Base-by-base conservation (phyloP, 768 basidiomycete genomes). In the Sistotremastrum suecicum region DNA sequence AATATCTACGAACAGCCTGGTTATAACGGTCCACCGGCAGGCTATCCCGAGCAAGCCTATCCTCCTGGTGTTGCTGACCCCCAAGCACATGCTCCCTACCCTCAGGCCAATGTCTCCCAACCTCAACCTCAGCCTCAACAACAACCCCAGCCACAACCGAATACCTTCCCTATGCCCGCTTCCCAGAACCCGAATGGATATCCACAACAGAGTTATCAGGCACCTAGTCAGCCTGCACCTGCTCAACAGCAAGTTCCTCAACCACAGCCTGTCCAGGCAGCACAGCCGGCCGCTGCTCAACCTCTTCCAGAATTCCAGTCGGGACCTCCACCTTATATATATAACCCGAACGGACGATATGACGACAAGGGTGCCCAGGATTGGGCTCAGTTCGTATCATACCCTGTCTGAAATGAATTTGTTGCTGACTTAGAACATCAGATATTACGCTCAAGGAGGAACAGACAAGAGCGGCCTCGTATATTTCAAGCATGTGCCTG, bases 311-410 rank as follows among this genome's bases (percentile, higher is more conserved):
- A 76, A 10, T 71, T 54, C 20, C 56, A 57, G 34, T 46, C 56
- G 5, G 52, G 51, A 34, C 51, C 48, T 12, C 72, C 72, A 6
- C 74, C 74, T 9, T 75, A 65, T 46, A 59, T 64, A 6, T 88
- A 72, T 55, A 75, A 86, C 51, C 81, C 83, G 3, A 69, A 66
- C 31, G 64, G 67, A 42, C 76, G 75, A 20, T 90, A 90, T 53
- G 62, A 75, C 10, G 86, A 90, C 58, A 74, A 77, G 45, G 86
- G 86, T 50, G 84, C 80, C 20, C 85, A 88, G 56, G 83, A 82
- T 0, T 89, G 86, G 86, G 86, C 83, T 5, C 73, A 78, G 52
- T 20, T 20, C 20, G 20, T 20, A 20, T 20, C 20, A 20, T 20
- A 20, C 20, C 20, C 20, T 20, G 20, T 20, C 20, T 20, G 20